Base-by-base conservation (phyloP, 1,284 basidiomycete species). In the Xerocomus nothofagi region DNA sequence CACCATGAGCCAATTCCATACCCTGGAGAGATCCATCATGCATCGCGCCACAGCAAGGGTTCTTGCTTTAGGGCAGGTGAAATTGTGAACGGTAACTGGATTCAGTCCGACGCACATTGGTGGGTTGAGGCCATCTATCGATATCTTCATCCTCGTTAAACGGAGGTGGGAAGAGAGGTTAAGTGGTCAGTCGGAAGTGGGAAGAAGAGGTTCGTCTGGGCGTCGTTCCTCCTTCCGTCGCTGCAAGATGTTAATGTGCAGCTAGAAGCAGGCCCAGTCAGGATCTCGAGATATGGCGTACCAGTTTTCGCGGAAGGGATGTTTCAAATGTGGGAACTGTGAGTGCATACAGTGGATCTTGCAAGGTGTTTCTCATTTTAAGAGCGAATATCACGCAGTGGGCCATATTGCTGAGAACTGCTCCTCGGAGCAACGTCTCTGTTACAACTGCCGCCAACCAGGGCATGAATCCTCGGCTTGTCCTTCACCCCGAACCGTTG, bases 381-480 rank as follows among this genome's bases (percentile, higher is more conserved):
- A 37, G 24, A 40, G 37, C 50, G 54, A 56, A 57, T 50, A 51
- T 48, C 49, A 43, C 56, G n/a, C 47, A 90, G 91, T 93, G 65
- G 92, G 91, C 44, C 92, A 94, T 72, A 88, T 93, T 64, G 92
- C 92, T 59, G 91, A 91, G 75, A 88, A 86, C 63, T 95, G 92
- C 70, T 80, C 89, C 47, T 90, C 88, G 55, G 86, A 88, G 61
- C 82, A 88, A 67, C 83, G 91, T 58, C 81, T 95, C 53, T 95
- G 92, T 75, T 95, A 93, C 76, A 95, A 94, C 70, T 95, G 92
- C 70, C 83, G 87, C 60, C 86, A 90, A 69, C 88, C 91, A 14
- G 92, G 91, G 21, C 93, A 95, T 66, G 92, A 95, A 73, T 91
- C 88, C 32, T 86, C 86, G 54, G 84, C 86, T 51, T 96, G 93